Evolutionary conservation across 2,329 filamentous ascomycete species (phyloP).

Genomic region (Diaporthe humulicola): DNA sequence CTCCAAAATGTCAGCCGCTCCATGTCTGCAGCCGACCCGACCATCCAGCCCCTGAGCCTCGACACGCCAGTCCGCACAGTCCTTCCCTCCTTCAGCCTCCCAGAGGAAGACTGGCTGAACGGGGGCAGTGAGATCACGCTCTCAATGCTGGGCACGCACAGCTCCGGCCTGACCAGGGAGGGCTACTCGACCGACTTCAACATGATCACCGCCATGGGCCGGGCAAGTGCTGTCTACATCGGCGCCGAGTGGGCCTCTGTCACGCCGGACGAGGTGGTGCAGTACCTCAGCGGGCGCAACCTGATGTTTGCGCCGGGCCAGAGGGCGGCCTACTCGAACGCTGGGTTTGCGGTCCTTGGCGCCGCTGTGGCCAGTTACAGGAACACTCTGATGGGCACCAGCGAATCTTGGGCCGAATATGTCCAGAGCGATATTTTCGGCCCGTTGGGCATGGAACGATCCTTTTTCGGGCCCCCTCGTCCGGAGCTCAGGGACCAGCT

Average conservation of each 20-base stretch:
- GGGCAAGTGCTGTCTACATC: neutral
- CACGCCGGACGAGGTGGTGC: neutral
- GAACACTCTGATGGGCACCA: neutral
- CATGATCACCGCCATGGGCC: neutral
- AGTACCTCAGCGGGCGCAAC: neutral
- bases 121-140: neutral
- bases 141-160: slow-evolving; percentile 7
- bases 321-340: slow-evolving; percentile 4
- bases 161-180: slow-evolving; percentile 2
- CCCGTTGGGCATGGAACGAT: neutral
- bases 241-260: neutral
- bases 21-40: neutral
- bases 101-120: neutral
- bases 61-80: neutral
- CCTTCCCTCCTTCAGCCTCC: neutral
- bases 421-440: neutral
- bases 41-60: neutral
- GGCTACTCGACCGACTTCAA: slow-evolving; percentile 15
- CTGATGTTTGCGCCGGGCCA: slow-evolving; percentile 17
- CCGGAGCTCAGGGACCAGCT: neutral
- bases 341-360: slow-evolving; percentile 5
- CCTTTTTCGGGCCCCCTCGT: neutral
- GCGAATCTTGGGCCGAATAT: neutral
- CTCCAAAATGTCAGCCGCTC: neutral
- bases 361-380: neutral